These are phyloP conservation scores for sunflower (Helianthus annuus) DNA, from an alignment of 129 eudicot genomes.

Conservation along the genomic window HanXRQr2.0-SUNRISE NC_035446.2:53169655-53170154, in stretches of 20 bases:
- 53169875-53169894: too few species aligned
- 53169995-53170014: slow-evolving; percentile 44
- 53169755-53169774: too few species aligned
- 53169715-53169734: too few species aligned
- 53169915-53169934: not conserved
- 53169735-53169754: too few species aligned
- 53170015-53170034: slow-evolving; percentile 62
- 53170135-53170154: slow-evolving; percentile 54
- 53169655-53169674: too few species aligned
- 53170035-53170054: slow-evolving; percentile 39
- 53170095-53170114: slow-evolving; percentile 73
- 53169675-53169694: too few species aligned
- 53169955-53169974: slow-evolving; percentile 41
- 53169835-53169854: too few species aligned
- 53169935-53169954: slow-evolving; percentile 28
- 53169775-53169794: too few species aligned
- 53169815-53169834: too few species aligned
- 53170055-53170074: slow-evolving; percentile 90
- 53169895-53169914: not conserved
- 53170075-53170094: slow-evolving; percentile 65
- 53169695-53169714: too few species aligned
- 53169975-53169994: slow-evolving; percentile 28
- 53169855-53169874: too few species aligned
- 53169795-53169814: too few species aligned
- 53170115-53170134: slow-evolving; percentile 79